Base-by-base conservation (phyloP, 768 basidiomycete species). In the Exidia glandulosa region DNA sequence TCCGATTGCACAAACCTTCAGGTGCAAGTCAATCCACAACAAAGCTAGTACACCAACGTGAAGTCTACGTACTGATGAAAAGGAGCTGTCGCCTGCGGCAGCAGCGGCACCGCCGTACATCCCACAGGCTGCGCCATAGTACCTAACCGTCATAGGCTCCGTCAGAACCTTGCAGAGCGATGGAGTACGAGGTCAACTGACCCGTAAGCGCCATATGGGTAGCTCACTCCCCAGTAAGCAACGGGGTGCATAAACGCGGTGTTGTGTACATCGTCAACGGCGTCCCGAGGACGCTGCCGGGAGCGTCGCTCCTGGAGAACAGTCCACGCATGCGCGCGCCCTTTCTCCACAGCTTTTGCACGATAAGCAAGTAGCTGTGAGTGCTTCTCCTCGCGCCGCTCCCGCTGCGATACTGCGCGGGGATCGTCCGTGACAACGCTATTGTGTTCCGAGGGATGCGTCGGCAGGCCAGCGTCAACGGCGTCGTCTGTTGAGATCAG, bases 401-500 rank as follows among this genome's bases (percentile, higher is more conserved):
- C 50, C 12, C 30, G 50, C 12, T 25, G 25, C 10, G 50, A 6
- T 29, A 27, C 50, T 12, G 25, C 50, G 50, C 14, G 25, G 25
- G 27, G 25, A 6, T 14, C 23, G 25, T 14, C 27, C 25, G 30
- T 14, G 6, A 54, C 30, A 12, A 54, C 50, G 27, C 25, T 27
- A 27, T 60, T 60, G 57, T 60, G 60, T 7, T 60, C 60, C 3
- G 60, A 60, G 10, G 60, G 60, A 32, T 60, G 60, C 30, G 60
- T 56, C 32, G 32, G 10, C 10, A 10, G 10, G 9, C 19, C 36
- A 30, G 58, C 60, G 2, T 30, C 60, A 19, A 33, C 60, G 23
- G 13, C 60, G 13, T 58, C 57, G 19, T 57, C 56, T 12, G 59
- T 56, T 29, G 23, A 56, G 56, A 57, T 32, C 7, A 60, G 36